Evolutionary conservation across 2,329 filamentous ascomycete species (phyloP).

Genomic region (Zymoseptoria passerinii): DNA sequence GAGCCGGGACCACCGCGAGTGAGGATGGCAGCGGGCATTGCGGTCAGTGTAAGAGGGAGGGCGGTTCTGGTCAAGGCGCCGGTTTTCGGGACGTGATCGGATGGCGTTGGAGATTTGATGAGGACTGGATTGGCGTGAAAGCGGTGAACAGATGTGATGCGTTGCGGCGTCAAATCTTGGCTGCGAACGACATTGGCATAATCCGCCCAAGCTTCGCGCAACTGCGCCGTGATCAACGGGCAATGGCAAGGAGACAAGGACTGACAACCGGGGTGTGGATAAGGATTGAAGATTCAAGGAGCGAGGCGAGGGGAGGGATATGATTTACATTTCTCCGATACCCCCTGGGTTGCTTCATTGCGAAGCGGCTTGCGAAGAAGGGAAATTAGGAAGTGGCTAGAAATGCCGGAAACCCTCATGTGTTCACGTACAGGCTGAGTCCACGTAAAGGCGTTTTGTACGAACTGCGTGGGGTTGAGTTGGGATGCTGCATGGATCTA

Average conservation of each 20-base stretch:
- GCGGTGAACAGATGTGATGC: too few species aligned
- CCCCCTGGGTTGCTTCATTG: constrained; percentile 1
- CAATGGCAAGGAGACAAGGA: neutral
- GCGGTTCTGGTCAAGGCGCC: constrained; percentile 43
- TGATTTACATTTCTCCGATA: constrained; percentile 2
- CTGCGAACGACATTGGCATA: too few species aligned
- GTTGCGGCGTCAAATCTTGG: too few species aligned
- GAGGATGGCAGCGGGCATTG: constrained; percentile 40
- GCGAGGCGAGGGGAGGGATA: neutral
- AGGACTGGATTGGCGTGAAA: neutral
- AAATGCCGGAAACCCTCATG: too few species aligned
- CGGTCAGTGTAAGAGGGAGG: constrained; percentile 42
- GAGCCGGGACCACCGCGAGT: constrained; percentile 38
- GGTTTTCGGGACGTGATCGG: constrained; percentile 31
- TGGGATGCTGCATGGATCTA: neutral
- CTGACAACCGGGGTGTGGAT: neutral
- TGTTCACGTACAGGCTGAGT: neutral
- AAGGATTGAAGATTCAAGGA: neutral
- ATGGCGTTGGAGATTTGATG: neutral
- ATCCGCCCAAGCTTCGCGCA: too few species aligned
- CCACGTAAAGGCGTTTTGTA: neutral
- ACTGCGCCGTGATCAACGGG: too few species aligned
- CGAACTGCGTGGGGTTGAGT: neutral
- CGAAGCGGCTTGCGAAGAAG: neutral
- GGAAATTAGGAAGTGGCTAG: neutral